Evolutionary conservation across 2,329 filamentous ascomycete genomes (phyloP), one percentile per base, ranked within the genome.

Genomic region (Tolypocladium sp.): DNA sequence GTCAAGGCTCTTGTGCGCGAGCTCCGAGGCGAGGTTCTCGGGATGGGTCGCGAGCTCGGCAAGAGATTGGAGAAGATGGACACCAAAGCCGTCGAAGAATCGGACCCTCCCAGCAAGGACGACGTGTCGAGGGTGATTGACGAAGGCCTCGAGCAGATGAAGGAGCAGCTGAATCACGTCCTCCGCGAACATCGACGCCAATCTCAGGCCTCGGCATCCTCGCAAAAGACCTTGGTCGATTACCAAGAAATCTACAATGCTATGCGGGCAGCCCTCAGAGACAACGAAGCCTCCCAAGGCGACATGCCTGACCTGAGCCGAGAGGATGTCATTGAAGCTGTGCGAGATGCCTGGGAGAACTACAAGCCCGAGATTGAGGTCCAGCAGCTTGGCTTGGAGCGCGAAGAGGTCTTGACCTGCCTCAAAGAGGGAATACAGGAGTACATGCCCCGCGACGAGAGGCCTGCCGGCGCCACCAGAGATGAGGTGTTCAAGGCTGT

Each of bases 351-450:
- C 1, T 96, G 92, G 85, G 93, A 97, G 69, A 90, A 87, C 58
- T 96, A 96, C 75, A 96, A 96, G 74, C 93, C 93, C 1, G 91
- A 97, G 66, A 91, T 96, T 56, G 88, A 96, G 66, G 82, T 96
- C 5, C 89, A 96, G 66, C 91, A 96, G 67, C 89, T 95, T 62
- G 93, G 92, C 2, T 79, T 97, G 1, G 93, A 96, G 71, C 84
- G 91, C 6, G 91, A 97, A 15, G 93, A 97, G 69, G 89, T 97
- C 55, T 79, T 97, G 17, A 86, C 89, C 44, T 96, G 92, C 64
- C 80, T 97, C 33, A 87, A 90, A 65, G 89, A 97, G 75, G 93
- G 93, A 0, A 81, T 97, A 0, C 86, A 90, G 64, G 85, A 91
- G 54, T 92, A 94, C 68, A 80, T 81, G 1, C 79, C 81, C 17